Evolutionary conservation across 805 yeast species (phyloP).

Genomic region (Saturnispora diversa): DNA sequence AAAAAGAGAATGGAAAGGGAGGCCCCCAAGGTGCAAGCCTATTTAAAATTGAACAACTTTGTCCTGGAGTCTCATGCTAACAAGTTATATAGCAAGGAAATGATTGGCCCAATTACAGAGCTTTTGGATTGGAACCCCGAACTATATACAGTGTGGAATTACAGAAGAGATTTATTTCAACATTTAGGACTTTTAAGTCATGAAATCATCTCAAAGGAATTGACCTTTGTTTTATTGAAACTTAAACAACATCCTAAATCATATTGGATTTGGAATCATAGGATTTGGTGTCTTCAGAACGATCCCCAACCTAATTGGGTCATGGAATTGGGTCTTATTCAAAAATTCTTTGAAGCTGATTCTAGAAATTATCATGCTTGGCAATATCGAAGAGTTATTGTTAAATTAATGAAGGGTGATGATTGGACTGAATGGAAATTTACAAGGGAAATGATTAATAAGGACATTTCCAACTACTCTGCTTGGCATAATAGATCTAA

Average conservation of each 20-base stretch:
- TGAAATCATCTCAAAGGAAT: conserved; percentile 44
- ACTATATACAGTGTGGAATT: conserved; percentile 84
- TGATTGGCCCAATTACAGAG: conserved; percentile 47
- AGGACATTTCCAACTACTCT: conserved; percentile 83
- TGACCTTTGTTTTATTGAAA: conserved; percentile 49
- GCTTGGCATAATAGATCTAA: conserved; percentile 92
- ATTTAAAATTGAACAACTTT: conserved; percentile 37
- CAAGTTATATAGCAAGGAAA: conserved; percentile 28
- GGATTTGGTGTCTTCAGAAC: conserved; percentile 67
- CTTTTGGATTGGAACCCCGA: conserved; percentile 72
- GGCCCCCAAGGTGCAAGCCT: conserved; percentile 48
- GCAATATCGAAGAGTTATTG: conserved; percentile 80
- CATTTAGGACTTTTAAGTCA: conserved; percentile 25
- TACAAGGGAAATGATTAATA: conserved; percentile 71
- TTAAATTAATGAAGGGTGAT: conserved; percentile 28
- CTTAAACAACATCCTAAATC: conserved; percentile 73
- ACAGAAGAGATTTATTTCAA: conserved; percentile 61
- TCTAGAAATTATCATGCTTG: conserved; percentile 91
- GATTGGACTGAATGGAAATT: conserved; percentile 55
- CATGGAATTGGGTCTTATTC: conserved; percentile 62
- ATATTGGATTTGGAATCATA: conserved; percentile 95
- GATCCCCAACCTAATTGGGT: conserved; percentile 51
- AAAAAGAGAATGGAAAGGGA: conserved; percentile 49
- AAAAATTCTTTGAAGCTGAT: conserved; percentile 60
- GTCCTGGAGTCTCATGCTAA: conserved; percentile 33